Conservation (phyloP, 768 basidiomycete genomes). For the Suillus paluster region DNA sequence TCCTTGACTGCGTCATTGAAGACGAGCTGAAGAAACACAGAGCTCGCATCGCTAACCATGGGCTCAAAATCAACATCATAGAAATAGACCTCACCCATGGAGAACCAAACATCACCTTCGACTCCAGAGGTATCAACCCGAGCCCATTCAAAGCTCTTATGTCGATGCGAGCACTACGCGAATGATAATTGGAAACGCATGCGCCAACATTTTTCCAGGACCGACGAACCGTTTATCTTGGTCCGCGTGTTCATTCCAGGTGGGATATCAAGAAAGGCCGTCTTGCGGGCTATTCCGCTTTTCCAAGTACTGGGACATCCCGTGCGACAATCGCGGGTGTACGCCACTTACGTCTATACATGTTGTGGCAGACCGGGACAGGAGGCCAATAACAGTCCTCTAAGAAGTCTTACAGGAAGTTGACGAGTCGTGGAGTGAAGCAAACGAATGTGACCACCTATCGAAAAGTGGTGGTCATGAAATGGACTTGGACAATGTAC, state of each 20-base stretch:
- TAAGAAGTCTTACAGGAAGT: background rate
- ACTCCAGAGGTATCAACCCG: slow-evolving; percentile 21
- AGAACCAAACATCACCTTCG: slow-evolving; percentile 19
- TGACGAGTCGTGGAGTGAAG: background rate
- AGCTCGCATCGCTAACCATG: slow-evolving; percentile 13
- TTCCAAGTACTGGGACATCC: slow-evolving; percentile 15
- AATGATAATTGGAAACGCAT: slow-evolving; percentile 30
- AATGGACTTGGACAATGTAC: background rate
- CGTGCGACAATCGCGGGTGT: background rate
- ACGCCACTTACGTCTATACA: slow-evolving; percentile 29
- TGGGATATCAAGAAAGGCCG: slow-evolving; percentile 30
- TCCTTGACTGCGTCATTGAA: slow-evolving; percentile 31
- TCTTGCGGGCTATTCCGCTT: slow-evolving; percentile 31
- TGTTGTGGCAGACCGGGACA: slow-evolving; percentile 15
- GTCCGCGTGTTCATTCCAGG: slow-evolving; percentile 34
- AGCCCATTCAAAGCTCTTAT: slow-evolving; percentile 31
- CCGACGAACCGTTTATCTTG: slow-evolving; percentile 20
- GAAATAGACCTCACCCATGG: slow-evolving; percentile 28
- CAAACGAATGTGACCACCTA: background rate
- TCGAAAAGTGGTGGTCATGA: background rate
- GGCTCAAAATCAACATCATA: slow-evolving; percentile 26
- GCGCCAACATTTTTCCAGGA: slow-evolving; percentile 19
- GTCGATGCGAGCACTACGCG: slow-evolving; percentile 26
- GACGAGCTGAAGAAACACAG: slow-evolving; percentile 27
- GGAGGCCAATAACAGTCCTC: background rate